A percentile compares a stretch with the other conserved stretches of the same genome.
These are phyloP conservation scores for Fusarium metavorans DNA, from an alignment of 2,329 filamentous ascomycete genomes.

Conservation along the genomic window DNA sequence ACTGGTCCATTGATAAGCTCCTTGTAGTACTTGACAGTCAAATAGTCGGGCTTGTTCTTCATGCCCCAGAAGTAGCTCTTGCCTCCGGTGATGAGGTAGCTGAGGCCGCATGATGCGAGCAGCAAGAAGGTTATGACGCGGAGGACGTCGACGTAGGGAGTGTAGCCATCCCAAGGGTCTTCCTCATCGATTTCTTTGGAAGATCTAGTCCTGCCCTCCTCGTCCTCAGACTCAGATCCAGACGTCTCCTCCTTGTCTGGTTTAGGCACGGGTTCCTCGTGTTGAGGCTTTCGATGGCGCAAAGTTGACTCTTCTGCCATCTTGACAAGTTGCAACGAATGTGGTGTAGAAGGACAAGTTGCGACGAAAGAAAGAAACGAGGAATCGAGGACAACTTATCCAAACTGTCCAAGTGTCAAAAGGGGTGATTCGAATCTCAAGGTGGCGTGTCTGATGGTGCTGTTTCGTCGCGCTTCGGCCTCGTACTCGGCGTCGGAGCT, in stretches of 20 bases:
- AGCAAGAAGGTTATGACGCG: conserved; percentile 76
- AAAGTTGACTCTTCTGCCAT: conserved; percentile 57
- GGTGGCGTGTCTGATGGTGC: conserved; percentile 35
- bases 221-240: conserved; percentile 24
- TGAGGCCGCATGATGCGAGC: conserved; percentile 75
- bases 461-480: conserved; percentile 12
- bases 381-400: conserved; percentile 16
- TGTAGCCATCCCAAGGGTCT: conserved; percentile 62
- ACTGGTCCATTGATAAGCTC: conserved; percentile 44
- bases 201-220: conserved; percentile 37
- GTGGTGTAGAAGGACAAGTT: background rate
- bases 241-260: background rate
- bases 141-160: conserved; percentile 72
- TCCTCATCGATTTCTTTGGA: conserved; percentile 54
- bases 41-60: conserved; percentile 71
- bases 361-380: background rate
- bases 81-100: conserved; percentile 80
- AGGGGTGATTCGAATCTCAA: background rate
- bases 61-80: conserved; percentile 77
- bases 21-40: conserved; percentile 69
- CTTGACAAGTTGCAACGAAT: conserved; percentile 15
- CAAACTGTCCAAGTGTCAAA: background rate
- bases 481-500: conserved; percentile 32
- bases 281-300: conserved; percentile 58
- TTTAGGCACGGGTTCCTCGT: conserved; percentile 17